These are phyloP conservation scores for Fusarium verrucosum DNA, from an alignment of 2,329 filamentous ascomycete genomes.

Conservation along the genomic window DNA sequence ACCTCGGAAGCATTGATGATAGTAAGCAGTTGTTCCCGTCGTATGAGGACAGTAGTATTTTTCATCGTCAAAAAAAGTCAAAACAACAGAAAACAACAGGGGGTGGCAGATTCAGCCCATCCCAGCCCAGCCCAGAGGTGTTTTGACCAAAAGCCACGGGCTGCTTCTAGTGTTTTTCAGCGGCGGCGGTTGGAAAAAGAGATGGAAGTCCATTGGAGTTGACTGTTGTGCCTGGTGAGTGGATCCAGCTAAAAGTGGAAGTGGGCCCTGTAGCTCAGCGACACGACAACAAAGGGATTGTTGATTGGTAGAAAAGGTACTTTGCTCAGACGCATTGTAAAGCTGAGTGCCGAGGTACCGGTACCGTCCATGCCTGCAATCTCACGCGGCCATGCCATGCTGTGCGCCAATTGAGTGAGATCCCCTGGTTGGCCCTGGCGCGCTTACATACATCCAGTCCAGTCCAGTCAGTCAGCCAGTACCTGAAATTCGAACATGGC, in stretches of 20 bases:
- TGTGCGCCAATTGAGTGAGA: constrained; percentile 14
- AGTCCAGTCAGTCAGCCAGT: too few relatives aligned
- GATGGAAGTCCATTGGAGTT: constrained; percentile 15
- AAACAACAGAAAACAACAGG: background rate
- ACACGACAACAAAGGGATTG: constrained; percentile 19
- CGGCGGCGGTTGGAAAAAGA: constrained; percentile 17
- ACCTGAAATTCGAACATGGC: constrained; percentile 28
- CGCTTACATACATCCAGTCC: too few relatives aligned
- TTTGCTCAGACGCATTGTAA: background rate
- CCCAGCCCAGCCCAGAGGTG: constrained; percentile 23
- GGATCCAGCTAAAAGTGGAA: constrained; percentile 7
- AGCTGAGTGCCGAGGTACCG: constrained; percentile 23
- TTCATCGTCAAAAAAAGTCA: background rate
- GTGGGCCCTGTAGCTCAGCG: constrained; percentile 5
- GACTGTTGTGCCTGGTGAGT: constrained; percentile 22
- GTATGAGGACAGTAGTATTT: background rate
- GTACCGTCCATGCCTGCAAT: constrained; percentile 9
- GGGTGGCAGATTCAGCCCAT: constrained; percentile 19
- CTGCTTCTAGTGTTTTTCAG: background rate
- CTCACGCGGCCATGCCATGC: constrained; percentile 8
- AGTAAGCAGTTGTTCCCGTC: background rate
- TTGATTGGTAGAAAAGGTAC: constrained; percentile 9
- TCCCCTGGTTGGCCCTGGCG: constrained; percentile 10
- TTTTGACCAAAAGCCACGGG: background rate
- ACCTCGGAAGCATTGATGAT: too few relatives aligned